Evolutionary conservation across 148 eudicot species (phyloP), one percentile per base, ranked within the genome.

Genomic region (Fagopyrum tataricum): DNA sequence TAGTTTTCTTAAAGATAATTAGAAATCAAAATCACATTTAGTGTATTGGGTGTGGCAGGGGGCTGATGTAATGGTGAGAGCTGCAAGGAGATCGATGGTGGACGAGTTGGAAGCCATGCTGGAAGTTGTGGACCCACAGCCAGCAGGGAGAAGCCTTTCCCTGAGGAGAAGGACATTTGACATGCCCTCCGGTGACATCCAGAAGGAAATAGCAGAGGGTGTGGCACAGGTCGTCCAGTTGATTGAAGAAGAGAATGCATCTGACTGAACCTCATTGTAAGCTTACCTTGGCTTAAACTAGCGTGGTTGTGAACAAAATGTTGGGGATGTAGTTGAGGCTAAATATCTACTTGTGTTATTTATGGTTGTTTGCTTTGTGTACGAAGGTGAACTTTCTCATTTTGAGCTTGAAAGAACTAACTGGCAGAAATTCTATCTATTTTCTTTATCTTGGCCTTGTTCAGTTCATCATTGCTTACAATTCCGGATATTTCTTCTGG

Each of bases 21-120:
- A 3, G 37, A 2, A 31, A 3, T 31, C 1, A 3, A 31, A 31
- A 31, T 31, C 37, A 31, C 2, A 31, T 18, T 4, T 70, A 21
- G 13, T 47, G 2, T 46, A 48, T 59, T 37, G 6, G 21, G 31
- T 76, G 52, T 71, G 10, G 72, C 79, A 94, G 98, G 98, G 97
- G 73, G 87, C 84, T 77, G 98, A 94, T 84, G 24, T 84, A 37
- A 89, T 94, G 93, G 98, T 91, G 77, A 81, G 98, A 79, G 77
- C 90, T 82, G 95, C 97, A 41, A 94, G 88, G 79, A 88, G 88
- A 78, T 88, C 98, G 0, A 94, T 94, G 90, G 91, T 89, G 76
- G 98, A 94, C 67, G 98, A 94, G 82, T 81, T 94, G 71, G 98
- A 94, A 86, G 98, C 98, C 46, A 94, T 94, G 97, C 97, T 94